Percentiles rank a stretch among this genome's conserved stretches.
Conservation (phyloP, 352 stramenopile species). For the Phytophthora cryptogea region DNA sequence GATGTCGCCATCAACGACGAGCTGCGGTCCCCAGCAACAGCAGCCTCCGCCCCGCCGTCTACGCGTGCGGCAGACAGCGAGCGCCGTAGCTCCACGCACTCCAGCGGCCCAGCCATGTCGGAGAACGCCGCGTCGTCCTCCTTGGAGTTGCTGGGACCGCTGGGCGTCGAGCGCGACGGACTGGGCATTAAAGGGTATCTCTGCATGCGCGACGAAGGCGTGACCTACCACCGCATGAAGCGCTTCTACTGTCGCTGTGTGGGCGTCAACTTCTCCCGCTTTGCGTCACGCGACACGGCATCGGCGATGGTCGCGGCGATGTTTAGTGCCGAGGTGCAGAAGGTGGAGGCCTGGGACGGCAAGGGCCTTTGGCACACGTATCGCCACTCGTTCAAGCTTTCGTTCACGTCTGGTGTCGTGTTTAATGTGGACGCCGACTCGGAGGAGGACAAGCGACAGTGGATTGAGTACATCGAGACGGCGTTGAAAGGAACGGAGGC, state of each 20-base stretch:
- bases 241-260: conserved; percentile 82
- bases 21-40: conserved; percentile 19
- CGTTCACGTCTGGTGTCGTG: conserved; percentile 68
- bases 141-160: conserved; percentile 31
- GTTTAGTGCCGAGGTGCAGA: conserved; percentile 73
- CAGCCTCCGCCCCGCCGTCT: conserved; percentile 19
- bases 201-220: conserved; percentile 81
- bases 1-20: conserved; percentile 12
- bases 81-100: conserved; percentile 15
- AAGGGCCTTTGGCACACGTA: conserved; percentile 85
- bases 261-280: conserved; percentile 81
- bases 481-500: conserved; percentile 49
- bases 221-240: conserved; percentile 88
- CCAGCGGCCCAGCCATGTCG: conserved; percentile 29
- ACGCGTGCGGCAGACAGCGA: conserved; percentile 23
- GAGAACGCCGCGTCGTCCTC: conserved; percentile 27
- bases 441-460: conserved; percentile 78
- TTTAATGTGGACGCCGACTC: conserved; percentile 83
- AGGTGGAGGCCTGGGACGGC: conserved; percentile 86
- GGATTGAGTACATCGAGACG: conserved; percentile 79
- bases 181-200: conserved; percentile 78
- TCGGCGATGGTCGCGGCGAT: conserved; percentile 60
- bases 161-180: conserved; percentile 60
- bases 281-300: conserved; percentile 67
- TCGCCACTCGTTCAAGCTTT: conserved; percentile 84